phyloP scores from a whole-genome alignment of 1,284 basidiomycete genomes.

The Heterobasidion occidentale region DNA sequence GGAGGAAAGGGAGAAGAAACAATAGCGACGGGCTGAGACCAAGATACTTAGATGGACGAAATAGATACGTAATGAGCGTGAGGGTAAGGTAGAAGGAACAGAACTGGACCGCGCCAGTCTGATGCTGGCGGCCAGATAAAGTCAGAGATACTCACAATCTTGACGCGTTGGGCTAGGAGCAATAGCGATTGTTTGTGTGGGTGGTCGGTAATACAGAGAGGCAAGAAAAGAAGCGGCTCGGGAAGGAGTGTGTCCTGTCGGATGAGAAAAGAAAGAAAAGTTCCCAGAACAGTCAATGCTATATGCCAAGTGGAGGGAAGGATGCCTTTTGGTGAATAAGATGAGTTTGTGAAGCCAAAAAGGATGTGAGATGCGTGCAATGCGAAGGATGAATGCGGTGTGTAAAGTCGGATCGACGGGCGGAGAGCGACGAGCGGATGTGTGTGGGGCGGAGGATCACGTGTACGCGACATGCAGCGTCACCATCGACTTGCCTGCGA shows the following conservation, averaged over 20 bases:
- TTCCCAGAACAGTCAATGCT: constrained; percentile 5
- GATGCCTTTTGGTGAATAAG: constrained; percentile 5
- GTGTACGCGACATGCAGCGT: constrained; percentile 61
- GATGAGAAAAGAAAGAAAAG: background rate
- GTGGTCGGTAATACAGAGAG: constrained; percentile 5
- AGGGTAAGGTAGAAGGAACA: background rate
- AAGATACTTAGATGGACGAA: constrained; percentile 1
- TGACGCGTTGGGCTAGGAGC: background rate
- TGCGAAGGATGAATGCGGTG: background rate
- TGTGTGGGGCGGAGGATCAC: too few relatives aligned
- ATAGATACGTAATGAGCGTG: constrained; percentile 11
- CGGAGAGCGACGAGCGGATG: background rate
- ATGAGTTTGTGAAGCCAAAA: constrained; percentile 4
- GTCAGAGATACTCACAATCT: constrained; percentile 3
- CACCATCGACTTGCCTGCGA: constrained; percentile 57
- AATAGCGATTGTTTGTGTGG: background rate
- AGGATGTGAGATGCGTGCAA: constrained; percentile 6
- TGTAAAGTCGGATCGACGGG: constrained; percentile 5
- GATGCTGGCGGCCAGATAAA: background rate
- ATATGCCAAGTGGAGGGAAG: constrained; percentile 7
- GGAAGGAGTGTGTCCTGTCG: background rate
- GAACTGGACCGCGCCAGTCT: background rate
- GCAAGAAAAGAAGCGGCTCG: constrained; percentile 2
- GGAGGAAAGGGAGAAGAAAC: constrained; percentile 6
- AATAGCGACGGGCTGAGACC: background rate